Evolutionary conservation across 345 rosid species (phyloP).

Genomic region (Xanthoceras sorbifolium): DNA sequence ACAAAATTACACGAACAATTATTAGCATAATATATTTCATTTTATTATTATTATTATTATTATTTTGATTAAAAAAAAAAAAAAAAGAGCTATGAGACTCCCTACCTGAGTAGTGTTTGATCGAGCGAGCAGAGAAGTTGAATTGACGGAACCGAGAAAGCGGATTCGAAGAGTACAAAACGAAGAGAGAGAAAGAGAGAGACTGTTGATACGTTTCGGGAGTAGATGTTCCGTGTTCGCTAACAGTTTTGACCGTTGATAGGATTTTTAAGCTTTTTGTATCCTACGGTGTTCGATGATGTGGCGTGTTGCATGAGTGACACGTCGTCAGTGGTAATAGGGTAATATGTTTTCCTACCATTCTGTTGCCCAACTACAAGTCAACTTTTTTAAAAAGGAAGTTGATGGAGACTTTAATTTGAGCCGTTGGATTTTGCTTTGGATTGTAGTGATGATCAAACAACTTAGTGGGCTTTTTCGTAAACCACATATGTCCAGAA

Average conservation of each 20-base stretch:
- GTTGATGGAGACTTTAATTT: background rate
- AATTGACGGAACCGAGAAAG: background rate
- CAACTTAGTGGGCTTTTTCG: background rate
- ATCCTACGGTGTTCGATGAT: constrained; percentile 5
- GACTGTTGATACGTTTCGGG: background rate
- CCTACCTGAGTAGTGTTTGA: background rate
- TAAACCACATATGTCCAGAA: background rate
- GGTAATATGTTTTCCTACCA: background rate
- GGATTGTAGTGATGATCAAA: background rate
- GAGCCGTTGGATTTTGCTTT: background rate
- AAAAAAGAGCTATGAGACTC: background rate
- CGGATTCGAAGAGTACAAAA: background rate
- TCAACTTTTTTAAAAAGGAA: background rate
- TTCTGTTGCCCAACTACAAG: background rate
- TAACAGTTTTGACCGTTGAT: constrained; percentile 13
- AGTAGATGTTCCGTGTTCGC: background rate
- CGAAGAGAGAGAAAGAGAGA: background rate
- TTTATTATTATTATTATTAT: no score
- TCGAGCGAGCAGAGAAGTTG: background rate
- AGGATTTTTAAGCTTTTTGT: background rate
- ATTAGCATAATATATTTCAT: no score
- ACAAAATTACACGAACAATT: no score
- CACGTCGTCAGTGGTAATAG: background rate
- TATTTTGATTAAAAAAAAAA: no score
- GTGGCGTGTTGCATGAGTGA: background rate